Base-by-base conservation (phyloP, 306 rosid species). In the Rosa multiflora region DNA sequence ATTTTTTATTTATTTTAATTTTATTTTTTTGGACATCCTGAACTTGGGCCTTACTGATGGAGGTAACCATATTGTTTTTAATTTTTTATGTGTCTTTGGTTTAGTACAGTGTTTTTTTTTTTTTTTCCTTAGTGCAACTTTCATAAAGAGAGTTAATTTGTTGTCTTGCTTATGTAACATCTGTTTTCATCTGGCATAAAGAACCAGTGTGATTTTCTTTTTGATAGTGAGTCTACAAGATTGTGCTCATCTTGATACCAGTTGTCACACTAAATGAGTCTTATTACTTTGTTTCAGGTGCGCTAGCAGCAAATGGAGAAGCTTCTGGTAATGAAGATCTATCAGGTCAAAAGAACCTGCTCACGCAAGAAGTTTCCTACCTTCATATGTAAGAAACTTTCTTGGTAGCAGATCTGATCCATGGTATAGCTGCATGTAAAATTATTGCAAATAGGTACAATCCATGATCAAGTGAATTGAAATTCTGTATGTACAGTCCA, bases 311-410 rank as follows among this genome's bases (percentile, higher is more conserved):
- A 42, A 85, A 88, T 80, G 88, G 85, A 72, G 91, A 84, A 64
- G 80, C 56, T 72, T 80, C 73, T 35, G 80, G 70, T 72, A 62
- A 80, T 48, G 88, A 88, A 23, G 88, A 86, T 26, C 81, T 51
- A 51, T 74, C 49, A 18, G 78, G 83, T n/a, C 72, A 67, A 58
- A 79, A 80, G 64, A 75, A 78, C 73, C 79, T 80, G 84, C 90
- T 93, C 43, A 55, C 78, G 72, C 84, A 86, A 72, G 98, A 97
- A 23, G 86, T 29, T 29, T 29, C 32, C 32, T 29, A 29, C 32
- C 32, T 29, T 29, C 32, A 29, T 1, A 29, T 29, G 32, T 29
- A 29, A 29, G 32, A 29, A 29, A 29, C 32, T 29, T 29, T 29
- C 32, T 29, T 29, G 32, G 32, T 29, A 29, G 32, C 32, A 29